These are phyloP conservation scores for Beauveria medogensis DNA, from an alignment of 2,329 filamentous ascomycete species.

Conservation along the genomic window DNA sequence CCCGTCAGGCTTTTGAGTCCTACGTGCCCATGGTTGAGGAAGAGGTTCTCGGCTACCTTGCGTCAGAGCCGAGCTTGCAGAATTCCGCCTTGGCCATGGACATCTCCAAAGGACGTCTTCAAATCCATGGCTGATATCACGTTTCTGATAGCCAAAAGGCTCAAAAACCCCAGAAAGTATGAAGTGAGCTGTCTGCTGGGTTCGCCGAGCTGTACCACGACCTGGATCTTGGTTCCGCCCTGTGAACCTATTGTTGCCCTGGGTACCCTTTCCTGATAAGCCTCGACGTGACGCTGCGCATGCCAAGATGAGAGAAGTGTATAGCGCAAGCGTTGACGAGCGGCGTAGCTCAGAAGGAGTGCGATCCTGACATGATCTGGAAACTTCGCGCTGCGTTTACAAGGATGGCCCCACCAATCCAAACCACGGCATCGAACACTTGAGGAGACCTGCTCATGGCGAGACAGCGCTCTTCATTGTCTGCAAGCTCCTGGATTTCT, in stretches of 20 bases:
- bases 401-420: slow-evolving; percentile 62
- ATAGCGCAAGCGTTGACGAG: slow-evolving; percentile 61
- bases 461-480: slow-evolving; percentile 73
- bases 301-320: slow-evolving; percentile 60
- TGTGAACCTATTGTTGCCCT: slow-evolving; percentile 76
- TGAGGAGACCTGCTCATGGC: slow-evolving; percentile 87
- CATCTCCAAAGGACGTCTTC: slow-evolving; percentile 52
- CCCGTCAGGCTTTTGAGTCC: slow-evolving; percentile 50
- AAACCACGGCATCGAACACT: slow-evolving; percentile 70
- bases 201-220: slow-evolving; percentile 74
- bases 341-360: slow-evolving; percentile 40
- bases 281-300: slow-evolving; percentile 63
- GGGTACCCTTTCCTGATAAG: slow-evolving; percentile 71
- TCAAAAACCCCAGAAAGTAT: slow-evolving; percentile 69
- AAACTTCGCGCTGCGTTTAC: slow-evolving; percentile 68
- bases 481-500: slow-evolving; percentile 71
- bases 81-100: slow-evolving; percentile 53
- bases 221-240: slow-evolving; percentile 63
- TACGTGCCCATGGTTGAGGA: slow-evolving; percentile 66
- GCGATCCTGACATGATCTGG: slow-evolving; percentile 60
- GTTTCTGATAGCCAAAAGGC: slow-evolving; percentile 73
- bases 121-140: slow-evolving; percentile 67
- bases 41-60: slow-evolving; percentile 60
- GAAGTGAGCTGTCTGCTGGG: slow-evolving; percentile 59
- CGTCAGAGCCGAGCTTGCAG: slow-evolving; percentile 47